Percentiles rank a stretch among this genome's conserved stretches.
Conservation (phyloP, 2,329 filamentous ascomycete species). For the Pleomassaria siparia region DNA sequence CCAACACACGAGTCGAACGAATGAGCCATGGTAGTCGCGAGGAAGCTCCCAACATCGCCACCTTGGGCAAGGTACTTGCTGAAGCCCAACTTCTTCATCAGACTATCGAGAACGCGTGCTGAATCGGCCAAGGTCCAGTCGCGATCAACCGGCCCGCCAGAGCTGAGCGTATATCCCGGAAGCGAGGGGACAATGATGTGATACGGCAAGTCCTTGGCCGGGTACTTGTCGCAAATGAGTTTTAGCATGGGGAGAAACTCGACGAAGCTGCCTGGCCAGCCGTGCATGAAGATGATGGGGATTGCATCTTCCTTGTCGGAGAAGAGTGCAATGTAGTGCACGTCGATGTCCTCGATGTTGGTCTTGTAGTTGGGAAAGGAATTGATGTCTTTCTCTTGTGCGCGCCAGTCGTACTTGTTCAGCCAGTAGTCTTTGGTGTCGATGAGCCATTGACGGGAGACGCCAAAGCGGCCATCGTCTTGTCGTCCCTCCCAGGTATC, state of each 20-base stretch:
- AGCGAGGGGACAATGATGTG: constrained; percentile 61
- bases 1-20: constrained; percentile 52
- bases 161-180: constrained; percentile 58
- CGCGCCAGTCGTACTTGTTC: constrained; percentile 42
- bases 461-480: constrained; percentile 30
- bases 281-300: constrained; percentile 58
- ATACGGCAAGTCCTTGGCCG: constrained; percentile 54
- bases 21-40: constrained; percentile 45
- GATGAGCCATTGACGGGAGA: constrained; percentile 37
- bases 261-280: constrained; percentile 58
- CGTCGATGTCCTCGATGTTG: constrained; percentile 45
- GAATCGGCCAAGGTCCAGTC: constrained; percentile 47
- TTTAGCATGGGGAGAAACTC: constrained; percentile 59
- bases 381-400: constrained; percentile 50
- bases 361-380: constrained; percentile 55
- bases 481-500: constrained; percentile 31
- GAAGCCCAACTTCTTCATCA: constrained; percentile 61
- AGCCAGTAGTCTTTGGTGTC: constrained; percentile 43
- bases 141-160: constrained; percentile 48
- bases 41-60: constrained; percentile 57
- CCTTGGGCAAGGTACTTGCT: constrained; percentile 59
- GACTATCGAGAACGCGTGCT: constrained; percentile 51
- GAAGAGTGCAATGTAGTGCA: constrained; percentile 61
- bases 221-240: constrained; percentile 52
- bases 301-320: constrained; percentile 55